Conservation (phyloP, 352 stramenopile species). For the Phytophthora quininea region DNA sequence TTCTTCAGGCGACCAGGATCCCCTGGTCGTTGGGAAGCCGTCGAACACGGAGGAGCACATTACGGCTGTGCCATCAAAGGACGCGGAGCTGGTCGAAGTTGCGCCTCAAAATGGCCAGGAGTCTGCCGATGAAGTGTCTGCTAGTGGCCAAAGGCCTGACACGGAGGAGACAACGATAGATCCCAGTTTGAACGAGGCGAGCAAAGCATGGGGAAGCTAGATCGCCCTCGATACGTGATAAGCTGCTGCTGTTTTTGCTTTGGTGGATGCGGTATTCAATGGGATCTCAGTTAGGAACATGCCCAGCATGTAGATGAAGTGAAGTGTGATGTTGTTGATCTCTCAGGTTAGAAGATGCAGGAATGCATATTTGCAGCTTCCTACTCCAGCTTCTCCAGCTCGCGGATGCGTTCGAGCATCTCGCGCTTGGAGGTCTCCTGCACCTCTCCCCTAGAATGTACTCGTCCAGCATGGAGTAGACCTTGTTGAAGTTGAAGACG, state of each 20-base stretch:
- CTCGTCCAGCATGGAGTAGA: constrained; percentile 95
- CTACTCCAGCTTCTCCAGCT: constrained; percentile 93
- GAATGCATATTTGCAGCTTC: not conserved
- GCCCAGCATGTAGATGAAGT: constrained; percentile 3
- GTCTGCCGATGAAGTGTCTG: constrained; percentile 10
- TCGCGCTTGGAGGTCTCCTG: constrained; percentile 93
- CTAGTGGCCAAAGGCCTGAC: not conserved
- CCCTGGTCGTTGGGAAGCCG: constrained; percentile 9
- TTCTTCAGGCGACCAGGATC: constrained; percentile 14
- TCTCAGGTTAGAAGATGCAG: not conserved
- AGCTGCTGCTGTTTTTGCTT: constrained; percentile 17
- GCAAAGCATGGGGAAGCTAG: constrained; percentile 19
- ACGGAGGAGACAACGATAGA: constrained; percentile 15
- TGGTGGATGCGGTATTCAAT: constrained; percentile 22
- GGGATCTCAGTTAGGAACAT: constrained; percentile 25
- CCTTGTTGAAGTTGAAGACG: constrained; percentile 96
- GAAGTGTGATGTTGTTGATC: constrained; percentile 18
- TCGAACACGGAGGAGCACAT: constrained; percentile 25
- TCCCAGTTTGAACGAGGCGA: constrained; percentile 19
- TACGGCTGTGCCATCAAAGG: constrained; percentile 19
- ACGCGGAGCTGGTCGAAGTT: constrained; percentile 10
- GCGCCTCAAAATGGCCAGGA: constrained; percentile 11
- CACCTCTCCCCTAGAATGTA: constrained; percentile 94
- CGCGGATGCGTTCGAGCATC: constrained; percentile 92
- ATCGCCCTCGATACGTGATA: constrained; percentile 13